A percentile compares a stretch with the other conserved stretches of the same genome.
Evolutionary conservation across 495 filamentous ascomycete genomes (phyloP).

Genomic region (Trichoderma virens): DNA sequence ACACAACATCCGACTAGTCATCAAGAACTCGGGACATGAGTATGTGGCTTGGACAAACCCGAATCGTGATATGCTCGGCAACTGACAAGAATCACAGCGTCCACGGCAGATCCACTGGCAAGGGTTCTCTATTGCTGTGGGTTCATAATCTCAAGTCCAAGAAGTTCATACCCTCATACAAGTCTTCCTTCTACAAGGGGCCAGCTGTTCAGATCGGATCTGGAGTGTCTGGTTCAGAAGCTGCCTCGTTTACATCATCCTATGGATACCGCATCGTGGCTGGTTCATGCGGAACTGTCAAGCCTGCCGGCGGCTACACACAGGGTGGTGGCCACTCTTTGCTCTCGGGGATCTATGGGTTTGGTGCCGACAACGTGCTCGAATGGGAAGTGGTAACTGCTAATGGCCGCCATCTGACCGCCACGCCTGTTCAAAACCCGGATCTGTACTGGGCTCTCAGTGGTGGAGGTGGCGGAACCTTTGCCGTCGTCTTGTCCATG

Average conservation of each 20-base stretch:
- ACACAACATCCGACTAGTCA: constrained; percentile 30
- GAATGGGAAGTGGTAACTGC: constrained; percentile 50
- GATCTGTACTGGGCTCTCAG: constrained; percentile 55
- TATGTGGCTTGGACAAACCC: constrained; percentile 17
- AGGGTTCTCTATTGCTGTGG: constrained; percentile 46
- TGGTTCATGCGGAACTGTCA: constrained; percentile 41
- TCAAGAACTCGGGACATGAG: constrained; percentile 40
- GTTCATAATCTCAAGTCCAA: too few species aligned
- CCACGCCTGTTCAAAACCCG: constrained; percentile 33
- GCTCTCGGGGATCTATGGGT: constrained; percentile 42
- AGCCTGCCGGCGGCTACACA: constrained; percentile 38
- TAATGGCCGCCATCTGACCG: constrained; percentile 32
- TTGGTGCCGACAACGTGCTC: constrained; percentile 52
- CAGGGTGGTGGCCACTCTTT: constrained; percentile 54
- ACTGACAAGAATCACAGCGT: too few species aligned
- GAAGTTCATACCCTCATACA: too few species aligned
- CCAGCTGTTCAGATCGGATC: too few species aligned
- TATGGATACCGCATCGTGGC: constrained; percentile 36
- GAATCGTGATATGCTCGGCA: not conserved
- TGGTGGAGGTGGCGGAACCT: constrained; percentile 51
- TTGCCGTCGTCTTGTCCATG: too few species aligned
- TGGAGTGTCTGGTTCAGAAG: constrained; percentile 53
- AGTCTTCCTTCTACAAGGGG: too few species aligned
- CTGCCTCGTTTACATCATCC: constrained; percentile 25
- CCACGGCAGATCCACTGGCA: constrained; percentile 39